Conservation (phyloP, 805 yeast genomes). For the Trichomonascus vanleenenianus region DNA sequence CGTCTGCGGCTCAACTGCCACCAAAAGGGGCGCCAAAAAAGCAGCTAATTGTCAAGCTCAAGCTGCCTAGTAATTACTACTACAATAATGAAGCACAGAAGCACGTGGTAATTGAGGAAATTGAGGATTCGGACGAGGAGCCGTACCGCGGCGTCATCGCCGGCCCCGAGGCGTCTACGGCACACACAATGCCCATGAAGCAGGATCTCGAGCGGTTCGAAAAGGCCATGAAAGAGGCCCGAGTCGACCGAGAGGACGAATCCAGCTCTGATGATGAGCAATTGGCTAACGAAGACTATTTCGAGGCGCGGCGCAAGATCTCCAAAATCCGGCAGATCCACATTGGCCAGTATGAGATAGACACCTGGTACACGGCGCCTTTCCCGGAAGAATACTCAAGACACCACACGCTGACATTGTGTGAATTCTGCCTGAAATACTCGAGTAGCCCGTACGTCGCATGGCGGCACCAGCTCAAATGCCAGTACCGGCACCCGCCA, state of each 20-base stretch:
- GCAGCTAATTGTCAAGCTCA: too few species aligned
- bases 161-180: conserved; percentile 52
- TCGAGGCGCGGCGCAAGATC: conserved; percentile 2
- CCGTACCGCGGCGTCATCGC: conserved; percentile 63
- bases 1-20: too few species aligned
- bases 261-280: conserved; percentile 8
- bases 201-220: conserved; percentile 46
- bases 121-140: conserved; percentile 32
- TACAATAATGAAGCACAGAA: too few species aligned
- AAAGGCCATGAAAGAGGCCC: conserved; percentile 12
- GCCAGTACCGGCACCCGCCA: conserved; percentile 70
- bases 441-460: conserved; percentile 60
- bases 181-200: conserved; percentile 50
- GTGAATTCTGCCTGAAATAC: conserved; percentile 80
- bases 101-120: conserved; percentile 9
- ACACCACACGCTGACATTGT: conserved; percentile 56
- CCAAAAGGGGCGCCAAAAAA: too few species aligned
- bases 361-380: conserved; percentile 90
- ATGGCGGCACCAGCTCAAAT: conserved; percentile 67
- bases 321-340: conserved; percentile 55
- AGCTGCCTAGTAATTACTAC: too few species aligned
- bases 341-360: conserved; percentile 65
- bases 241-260: background rate
- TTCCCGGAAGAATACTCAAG: conserved; percentile 80
- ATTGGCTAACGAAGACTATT: conserved; percentile 13